A percentile compares a stretch with the other conserved stretches of the same genome.
These are phyloP conservation scores for Andrographis paniculata DNA, from an alignment of 305 asterid species.

Conservation along the genomic window DNA sequence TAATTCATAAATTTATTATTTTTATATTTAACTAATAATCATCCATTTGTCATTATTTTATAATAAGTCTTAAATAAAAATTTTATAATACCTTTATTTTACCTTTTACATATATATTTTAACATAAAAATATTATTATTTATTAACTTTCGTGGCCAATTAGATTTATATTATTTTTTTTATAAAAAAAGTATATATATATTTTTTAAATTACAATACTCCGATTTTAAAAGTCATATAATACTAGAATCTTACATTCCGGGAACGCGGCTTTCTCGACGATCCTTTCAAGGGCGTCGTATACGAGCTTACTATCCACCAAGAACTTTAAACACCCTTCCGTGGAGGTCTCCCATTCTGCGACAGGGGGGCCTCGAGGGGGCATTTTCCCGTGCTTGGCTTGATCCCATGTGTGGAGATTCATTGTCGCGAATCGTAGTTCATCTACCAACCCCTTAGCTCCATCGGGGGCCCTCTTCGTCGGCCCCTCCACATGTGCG, in stretches of 20 bases:
- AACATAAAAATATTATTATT: too few species aligned
- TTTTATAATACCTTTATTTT: too few species aligned
- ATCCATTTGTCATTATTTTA: too few species aligned
- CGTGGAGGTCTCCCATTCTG: slow-evolving; percentile 62
- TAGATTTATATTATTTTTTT: background rate
- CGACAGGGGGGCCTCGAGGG: slow-evolving; percentile 55
- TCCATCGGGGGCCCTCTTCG: slow-evolving; percentile 73
- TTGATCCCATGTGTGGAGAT: slow-evolving; percentile 70
- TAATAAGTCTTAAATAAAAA: too few species aligned
- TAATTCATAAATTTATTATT: too few species aligned
- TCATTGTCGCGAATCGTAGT: slow-evolving; percentile 94
- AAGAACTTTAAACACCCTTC: slow-evolving; percentile 80
- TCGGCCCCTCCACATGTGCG: slow-evolving; percentile 53
- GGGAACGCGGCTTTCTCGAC: slow-evolving; percentile 59
- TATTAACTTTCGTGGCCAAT: too few species aligned
- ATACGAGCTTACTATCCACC: slow-evolving; percentile 89
- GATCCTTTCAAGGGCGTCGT: slow-evolving; percentile 74
- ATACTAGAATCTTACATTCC: slow-evolving; percentile 53
- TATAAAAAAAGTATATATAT: background rate
- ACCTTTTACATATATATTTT: too few species aligned
- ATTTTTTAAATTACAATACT: background rate
- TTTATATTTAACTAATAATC: too few species aligned
- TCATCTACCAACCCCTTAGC: slow-evolving; percentile 92
- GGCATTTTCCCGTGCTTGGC: slow-evolving; percentile 87
- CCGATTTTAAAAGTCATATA: background rate